Evolutionary conservation across 345 rosid genomes (phyloP), one percentile per base, ranked within the genome.

Genomic region (Eucalyptus cloeziana): DNA sequence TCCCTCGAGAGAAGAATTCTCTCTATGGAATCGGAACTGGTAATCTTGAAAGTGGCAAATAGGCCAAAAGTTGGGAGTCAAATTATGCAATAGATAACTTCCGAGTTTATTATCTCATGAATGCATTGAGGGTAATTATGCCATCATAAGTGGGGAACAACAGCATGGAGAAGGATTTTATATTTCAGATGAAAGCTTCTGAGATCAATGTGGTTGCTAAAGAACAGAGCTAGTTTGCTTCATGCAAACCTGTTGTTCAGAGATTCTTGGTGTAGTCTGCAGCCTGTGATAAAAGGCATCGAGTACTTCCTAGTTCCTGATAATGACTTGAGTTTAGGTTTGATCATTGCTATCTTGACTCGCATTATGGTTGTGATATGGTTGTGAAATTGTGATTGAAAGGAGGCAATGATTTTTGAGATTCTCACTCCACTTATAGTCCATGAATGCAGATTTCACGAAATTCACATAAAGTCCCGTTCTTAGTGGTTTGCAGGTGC

Each of bases 401-500:
- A n/a, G 76, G 76, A 67, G 11, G 76, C 19, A 31, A 6, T n/a
- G 76, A 21, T 71, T 85, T 49, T 86, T n/a, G 43, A 51, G 52
- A 49, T 86, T 51, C 44, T 51, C 62, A n/a, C 16, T 37, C 45
- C 16, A 25, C 45, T n/a, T 17, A 31, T 17, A 31, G 58, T 25
- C 87, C 16, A n/a, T n/a, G 24, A 51, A 49, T 30, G 43, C 37
- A 33, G 43, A 11, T 86, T 86, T 86, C 21, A 14, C 22, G 7
- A 47, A 49, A 16, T 30, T 86, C 24, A 86, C 58, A 86, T 30
- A 2, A 44, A 79, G 83, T 22, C n/a, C 37, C 6, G 7, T 83
- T 47, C 69, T 31, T 45, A 95, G 99, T 97, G 99, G 98, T 94
- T 97, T 94, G 98, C 97, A 52, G 98, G 99, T 76, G 99, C 99